phyloP scores from a whole-genome alignment of 768 basidiomycete genomes.

The Aureoboletus auriporus region DNA sequence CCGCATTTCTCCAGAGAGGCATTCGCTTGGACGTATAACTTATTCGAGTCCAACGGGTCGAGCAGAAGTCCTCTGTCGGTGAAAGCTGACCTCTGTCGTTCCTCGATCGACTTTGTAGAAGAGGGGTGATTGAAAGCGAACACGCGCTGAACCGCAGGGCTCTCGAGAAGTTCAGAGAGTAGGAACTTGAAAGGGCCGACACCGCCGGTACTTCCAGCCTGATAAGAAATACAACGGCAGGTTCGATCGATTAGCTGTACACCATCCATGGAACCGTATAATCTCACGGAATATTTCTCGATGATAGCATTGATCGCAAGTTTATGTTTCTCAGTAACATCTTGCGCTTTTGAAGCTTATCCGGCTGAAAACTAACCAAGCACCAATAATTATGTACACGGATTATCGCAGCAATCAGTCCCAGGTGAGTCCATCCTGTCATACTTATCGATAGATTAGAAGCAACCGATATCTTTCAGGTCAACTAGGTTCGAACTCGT shows the following conservation, averaged over 20 bases:
- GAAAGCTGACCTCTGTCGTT: conserved; percentile 34
- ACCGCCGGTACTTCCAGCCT: conserved; percentile 43
- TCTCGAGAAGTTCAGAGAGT: conserved; percentile 27
- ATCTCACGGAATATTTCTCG: conserved; percentile 31
- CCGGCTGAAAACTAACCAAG: too few species aligned
- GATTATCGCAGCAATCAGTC: too few species aligned
- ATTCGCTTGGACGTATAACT: conserved; percentile 40
- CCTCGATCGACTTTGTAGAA: conserved; percentile 4
- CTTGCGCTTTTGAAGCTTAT: too few species aligned
- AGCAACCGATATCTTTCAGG: too few species aligned
- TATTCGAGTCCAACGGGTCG: conserved; percentile 25
- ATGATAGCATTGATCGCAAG: conserved; percentile 34
- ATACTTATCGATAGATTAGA: too few species aligned
- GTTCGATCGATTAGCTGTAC: background rate
- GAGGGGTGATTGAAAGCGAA: conserved; percentile 33
- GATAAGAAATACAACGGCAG: conserved; percentile 21
- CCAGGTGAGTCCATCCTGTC: too few species aligned
- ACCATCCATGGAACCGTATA: conserved; percentile 13
- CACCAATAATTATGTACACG: too few species aligned
- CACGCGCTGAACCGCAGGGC: conserved; percentile 24
- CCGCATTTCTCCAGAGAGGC: conserved; percentile 28
- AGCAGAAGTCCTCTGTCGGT: conserved; percentile 33
- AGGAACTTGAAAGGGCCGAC: conserved; percentile 40
- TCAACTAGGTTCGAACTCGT: too few species aligned
- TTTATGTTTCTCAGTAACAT: conserved; percentile 1